phyloP scores from a whole-genome alignment of 495 filamentous ascomycete species.

The Friedmanniomyces endolithicus region DNA sequence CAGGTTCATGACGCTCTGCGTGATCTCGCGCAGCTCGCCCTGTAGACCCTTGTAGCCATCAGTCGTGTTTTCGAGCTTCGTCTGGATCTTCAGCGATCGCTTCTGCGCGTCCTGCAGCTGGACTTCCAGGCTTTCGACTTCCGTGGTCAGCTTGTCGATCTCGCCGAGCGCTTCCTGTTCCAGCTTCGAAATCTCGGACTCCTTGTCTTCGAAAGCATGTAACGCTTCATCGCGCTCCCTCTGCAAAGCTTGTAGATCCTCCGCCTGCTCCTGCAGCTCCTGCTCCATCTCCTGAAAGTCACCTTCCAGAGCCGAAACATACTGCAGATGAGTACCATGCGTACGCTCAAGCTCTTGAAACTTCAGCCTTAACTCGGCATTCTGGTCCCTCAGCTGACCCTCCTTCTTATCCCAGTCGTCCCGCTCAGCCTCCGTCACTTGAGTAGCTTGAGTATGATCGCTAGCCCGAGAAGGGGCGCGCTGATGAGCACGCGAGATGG shows the following conservation, averaged over 20 bases:
- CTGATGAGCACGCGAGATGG: conserved; percentile 70
- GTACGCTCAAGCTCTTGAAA: conserved; percentile 42
- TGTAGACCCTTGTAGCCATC: conserved; percentile 80
- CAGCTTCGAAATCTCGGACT: conserved; percentile 66
- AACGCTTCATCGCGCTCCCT: conserved; percentile 78
- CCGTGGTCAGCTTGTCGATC: conserved; percentile 71
- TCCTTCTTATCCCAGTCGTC: conserved; percentile 76
- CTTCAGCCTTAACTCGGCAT: conserved; percentile 70
- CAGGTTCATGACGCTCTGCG: conserved; percentile 67
- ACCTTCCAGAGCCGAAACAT: conserved; percentile 27
- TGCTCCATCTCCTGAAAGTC: conserved; percentile 27
- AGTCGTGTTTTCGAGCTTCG: conserved; percentile 54
- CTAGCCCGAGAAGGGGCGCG: conserved; percentile 62
- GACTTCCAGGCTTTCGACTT: conserved; percentile 39
- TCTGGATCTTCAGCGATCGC: conserved; percentile 38
- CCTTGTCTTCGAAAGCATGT: conserved; percentile 62
- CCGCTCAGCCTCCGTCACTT: conserved; percentile 55
- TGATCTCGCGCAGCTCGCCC: conserved; percentile 79
- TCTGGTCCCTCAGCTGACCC: conserved; percentile 70
- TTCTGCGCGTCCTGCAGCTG: conserved; percentile 18
- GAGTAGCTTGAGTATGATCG: conserved; percentile 53
- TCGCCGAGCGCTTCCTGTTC: conserved; percentile 70
- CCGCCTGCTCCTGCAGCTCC: conserved; percentile 25
- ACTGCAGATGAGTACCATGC: conserved; percentile 31
- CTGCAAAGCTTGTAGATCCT: conserved; percentile 71